phyloP scores from a whole-genome alignment of 345 rosid species.

The Eucalyptus microcorys region DNA sequence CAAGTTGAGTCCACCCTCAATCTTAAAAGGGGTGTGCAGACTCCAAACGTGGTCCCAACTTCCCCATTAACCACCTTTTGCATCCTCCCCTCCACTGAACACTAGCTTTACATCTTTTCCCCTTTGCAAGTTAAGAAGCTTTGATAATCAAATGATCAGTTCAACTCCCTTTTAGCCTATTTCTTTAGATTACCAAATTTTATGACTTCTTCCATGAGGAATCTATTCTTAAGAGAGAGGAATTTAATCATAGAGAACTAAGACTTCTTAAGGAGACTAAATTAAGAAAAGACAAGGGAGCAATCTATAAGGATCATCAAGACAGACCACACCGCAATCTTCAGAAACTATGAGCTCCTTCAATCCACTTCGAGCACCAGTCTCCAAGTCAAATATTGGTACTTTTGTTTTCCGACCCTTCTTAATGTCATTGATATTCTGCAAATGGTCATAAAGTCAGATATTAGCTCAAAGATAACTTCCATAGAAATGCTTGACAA shows the following conservation, averaged over 20 bases:
- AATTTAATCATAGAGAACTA: not conserved
- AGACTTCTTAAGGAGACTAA: not conserved
- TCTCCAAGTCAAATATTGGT: slow-evolving; percentile 82
- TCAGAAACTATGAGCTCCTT: slow-evolving; percentile 92
- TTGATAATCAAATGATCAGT: not conserved
- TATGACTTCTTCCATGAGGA: not conserved
- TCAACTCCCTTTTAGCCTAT: not conserved
- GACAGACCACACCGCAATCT: slow-evolving; percentile 92
- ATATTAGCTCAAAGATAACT: not conserved
- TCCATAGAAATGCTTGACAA: not conserved
- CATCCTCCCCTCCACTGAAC: not conserved
- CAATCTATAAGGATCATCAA: not conserved
- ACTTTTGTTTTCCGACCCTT: slow-evolving; percentile 65
- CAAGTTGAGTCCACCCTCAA: not conserved
- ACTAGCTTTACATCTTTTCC: not conserved
- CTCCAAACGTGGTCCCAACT: not conserved
- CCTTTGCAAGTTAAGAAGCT: not conserved
- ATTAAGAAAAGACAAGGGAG: not conserved
- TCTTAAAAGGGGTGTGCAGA: not conserved
- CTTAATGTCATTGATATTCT: slow-evolving; percentile 74
- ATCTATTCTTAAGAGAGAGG: not conserved
- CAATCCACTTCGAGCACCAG: slow-evolving; percentile 78
- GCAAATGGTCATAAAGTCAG: slow-evolving; percentile 5
- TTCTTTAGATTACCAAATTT: not conserved
- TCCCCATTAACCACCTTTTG: not conserved